These are phyloP conservation scores for Phlebopus sp. DNA, from an alignment of 1,284 basidiomycete species.

Conservation along the genomic window DNA sequence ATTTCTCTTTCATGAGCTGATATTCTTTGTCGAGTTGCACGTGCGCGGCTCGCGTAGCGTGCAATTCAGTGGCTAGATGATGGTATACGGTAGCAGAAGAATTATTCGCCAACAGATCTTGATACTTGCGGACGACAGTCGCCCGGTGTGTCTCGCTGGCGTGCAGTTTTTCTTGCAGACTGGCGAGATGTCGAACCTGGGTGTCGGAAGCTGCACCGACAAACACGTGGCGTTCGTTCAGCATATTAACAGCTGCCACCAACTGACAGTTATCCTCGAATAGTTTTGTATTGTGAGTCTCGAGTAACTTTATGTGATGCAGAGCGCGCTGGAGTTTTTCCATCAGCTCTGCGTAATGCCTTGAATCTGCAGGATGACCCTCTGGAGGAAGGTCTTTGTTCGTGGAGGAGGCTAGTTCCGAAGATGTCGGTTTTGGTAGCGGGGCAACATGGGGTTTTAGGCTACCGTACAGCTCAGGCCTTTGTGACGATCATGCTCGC, in stretches of 20 bases:
- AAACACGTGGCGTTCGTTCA: conserved; percentile 30
- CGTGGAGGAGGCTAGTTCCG: conserved; percentile 18
- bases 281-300: conserved; percentile 45
- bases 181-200: conserved; percentile 19
- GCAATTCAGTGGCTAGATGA: conserved; percentile 20
- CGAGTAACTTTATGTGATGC: conserved; percentile 29
- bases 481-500: conserved; percentile 26
- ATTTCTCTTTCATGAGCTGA: conserved; percentile 23
- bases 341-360: conserved; percentile 42
- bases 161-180: conserved; percentile 27
- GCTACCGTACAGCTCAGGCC: no score
- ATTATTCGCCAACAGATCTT: conserved; percentile 20
- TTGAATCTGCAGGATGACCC: conserved; percentile 46
- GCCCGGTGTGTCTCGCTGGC: conserved; percentile 16
- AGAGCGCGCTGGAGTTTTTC: conserved; percentile 35
- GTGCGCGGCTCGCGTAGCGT: conserved; percentile 15
- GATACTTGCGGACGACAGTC: conserved; percentile 21
- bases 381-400: conserved; percentile 33
- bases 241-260: conserved; percentile 25
- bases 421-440: conserved; percentile 35
- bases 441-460: no score
- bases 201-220: conserved; percentile 13
- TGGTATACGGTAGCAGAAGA: conserved; percentile 17
- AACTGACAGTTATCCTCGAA: conserved; percentile 51
- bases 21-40: conserved; percentile 22